Conservation (phyloP, 2,329 filamentous ascomycete genomes). For the Periglandula ipomoeae region DNA sequence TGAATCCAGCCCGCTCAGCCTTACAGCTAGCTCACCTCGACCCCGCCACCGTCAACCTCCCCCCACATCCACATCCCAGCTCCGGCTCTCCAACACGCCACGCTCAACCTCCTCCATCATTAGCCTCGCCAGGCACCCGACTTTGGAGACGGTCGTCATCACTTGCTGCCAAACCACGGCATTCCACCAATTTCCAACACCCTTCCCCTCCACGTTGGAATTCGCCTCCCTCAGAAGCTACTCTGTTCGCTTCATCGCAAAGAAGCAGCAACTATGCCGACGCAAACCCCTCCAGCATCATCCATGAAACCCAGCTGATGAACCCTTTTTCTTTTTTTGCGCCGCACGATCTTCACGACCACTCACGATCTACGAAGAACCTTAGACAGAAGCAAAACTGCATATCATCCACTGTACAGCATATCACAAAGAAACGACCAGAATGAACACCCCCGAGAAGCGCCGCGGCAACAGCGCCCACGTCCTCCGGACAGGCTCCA, state of each 20-base stretch:
- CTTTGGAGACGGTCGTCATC: not conserved
- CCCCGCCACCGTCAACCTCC: not conserved
- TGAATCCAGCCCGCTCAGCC: too few relatives aligned
- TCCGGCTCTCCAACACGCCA: not conserved
- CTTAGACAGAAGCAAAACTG: too few relatives aligned
- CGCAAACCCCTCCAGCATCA: not conserved
- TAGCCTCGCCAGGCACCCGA: not conserved
- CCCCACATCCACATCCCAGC: not conserved
- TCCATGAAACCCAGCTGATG: not conserved
- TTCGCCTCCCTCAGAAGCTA: too few relatives aligned
- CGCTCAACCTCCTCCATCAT: not conserved
- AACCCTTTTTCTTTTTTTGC: not conserved
- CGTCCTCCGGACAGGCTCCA: constrained; percentile 13
- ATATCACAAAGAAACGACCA: not conserved
- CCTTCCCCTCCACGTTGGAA: too few relatives aligned
- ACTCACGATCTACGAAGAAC: not conserved
- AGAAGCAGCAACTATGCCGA: not conserved
- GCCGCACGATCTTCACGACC: not conserved
- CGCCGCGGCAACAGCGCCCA: constrained; percentile 27
- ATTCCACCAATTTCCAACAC: too few relatives aligned
- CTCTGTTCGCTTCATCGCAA: not conserved
- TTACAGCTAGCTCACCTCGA: not conserved
- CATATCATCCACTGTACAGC: too few relatives aligned
- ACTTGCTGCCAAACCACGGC: too few relatives aligned
- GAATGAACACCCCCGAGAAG: constrained; percentile 30